Base-by-base conservation (phyloP, 352 stramenopile species). In the Aphanomyces astaci region DNA sequence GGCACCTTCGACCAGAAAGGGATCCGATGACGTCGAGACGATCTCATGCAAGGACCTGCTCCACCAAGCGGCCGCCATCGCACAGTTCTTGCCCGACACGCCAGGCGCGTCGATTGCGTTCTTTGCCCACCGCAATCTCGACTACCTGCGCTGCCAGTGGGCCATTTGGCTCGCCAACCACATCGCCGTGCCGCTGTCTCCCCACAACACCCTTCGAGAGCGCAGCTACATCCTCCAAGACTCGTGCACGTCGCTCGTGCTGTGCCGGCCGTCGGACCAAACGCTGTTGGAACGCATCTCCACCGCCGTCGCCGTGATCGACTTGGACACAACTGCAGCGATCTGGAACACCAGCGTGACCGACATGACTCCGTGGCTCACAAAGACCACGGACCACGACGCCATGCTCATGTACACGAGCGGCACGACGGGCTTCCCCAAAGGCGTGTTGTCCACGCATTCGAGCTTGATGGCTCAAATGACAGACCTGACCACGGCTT, bases 391-490 rank as follows among this genome's bases (percentile, higher is more conserved):
- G 7, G 25, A 17, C 33, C 64, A 76, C 11, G 32, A 54, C 24
- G 52, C 74, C 28, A 64, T 80, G 46, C 54, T 83, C 9, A 49
- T 96, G 27, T 96, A 93, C 75, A 96, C 88, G 4, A 92, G 81
- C 65, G 87, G 88, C 31, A 96, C 87, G 19, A 96, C 87, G 0
- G 82, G 87, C 1, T 71, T 74, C 5, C 86, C 87, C 9, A 96
- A 96, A 69, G 88, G 88, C 25, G 88, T 96, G 3, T 75, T 96
- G 53, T 85, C 78, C n/a, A 91, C 81, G 4, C 87, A 95, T 72
- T 70, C 71, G 0, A 79, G 57, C 5, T 73, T 93, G 43, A 85
- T 80, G 25, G 81, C 83, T 19, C 87, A 96, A 72, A 89, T 96
- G 52, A 76, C 78, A 25, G 87, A 94, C 72, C 66, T 97, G 28